phyloP scores from a whole-genome alignment of 2,329 filamentous ascomycete genomes.

The Colletotrichum camelliae region DNA sequence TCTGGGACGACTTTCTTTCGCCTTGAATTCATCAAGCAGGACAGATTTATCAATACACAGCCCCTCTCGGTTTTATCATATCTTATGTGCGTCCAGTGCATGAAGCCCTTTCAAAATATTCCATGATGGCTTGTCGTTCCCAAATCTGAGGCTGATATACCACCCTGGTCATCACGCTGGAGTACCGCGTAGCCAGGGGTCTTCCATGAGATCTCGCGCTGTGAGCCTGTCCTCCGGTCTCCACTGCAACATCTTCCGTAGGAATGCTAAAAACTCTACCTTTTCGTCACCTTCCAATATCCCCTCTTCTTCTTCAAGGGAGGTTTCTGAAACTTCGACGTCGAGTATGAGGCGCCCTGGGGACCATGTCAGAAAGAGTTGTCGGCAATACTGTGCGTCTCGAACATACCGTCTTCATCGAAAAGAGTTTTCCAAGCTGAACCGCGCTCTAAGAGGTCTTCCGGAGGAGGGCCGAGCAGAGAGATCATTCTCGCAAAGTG shows the following conservation, averaged over 20 bases:
- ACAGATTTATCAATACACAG: not conserved
- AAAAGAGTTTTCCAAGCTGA: constrained; percentile 25
- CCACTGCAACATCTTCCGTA: constrained; percentile 30
- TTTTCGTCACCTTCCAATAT: constrained; percentile 24
- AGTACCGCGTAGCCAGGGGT: constrained; percentile 3
- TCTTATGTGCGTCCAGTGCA: not conserved
- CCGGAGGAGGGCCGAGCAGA: constrained; percentile 39
- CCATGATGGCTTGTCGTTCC: not conserved
- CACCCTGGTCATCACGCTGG: not conserved
- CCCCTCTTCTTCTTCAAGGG: constrained; percentile 12
- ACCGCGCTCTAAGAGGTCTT: constrained; percentile 36
- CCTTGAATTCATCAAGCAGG: not conserved
- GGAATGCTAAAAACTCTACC: constrained; percentile 23
- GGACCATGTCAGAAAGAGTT: not conserved
- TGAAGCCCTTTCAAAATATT: not conserved
- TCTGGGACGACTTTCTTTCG: accelerated
- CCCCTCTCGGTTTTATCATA: not conserved
- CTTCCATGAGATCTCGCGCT: constrained; percentile 13
- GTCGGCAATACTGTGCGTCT: accelerated
- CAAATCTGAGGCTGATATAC: not conserved
- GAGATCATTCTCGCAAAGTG: constrained; percentile 42
- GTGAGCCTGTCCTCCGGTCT: constrained; percentile 28
- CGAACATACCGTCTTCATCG: constrained; percentile 24
- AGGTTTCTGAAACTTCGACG: constrained; percentile 2
- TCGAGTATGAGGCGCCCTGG: not conserved